Evolutionary conservation across 805 yeast genomes (phyloP), one percentile per base, ranked within the genome.

Genomic region (Hanseniaspora jakobsenii): DNA sequence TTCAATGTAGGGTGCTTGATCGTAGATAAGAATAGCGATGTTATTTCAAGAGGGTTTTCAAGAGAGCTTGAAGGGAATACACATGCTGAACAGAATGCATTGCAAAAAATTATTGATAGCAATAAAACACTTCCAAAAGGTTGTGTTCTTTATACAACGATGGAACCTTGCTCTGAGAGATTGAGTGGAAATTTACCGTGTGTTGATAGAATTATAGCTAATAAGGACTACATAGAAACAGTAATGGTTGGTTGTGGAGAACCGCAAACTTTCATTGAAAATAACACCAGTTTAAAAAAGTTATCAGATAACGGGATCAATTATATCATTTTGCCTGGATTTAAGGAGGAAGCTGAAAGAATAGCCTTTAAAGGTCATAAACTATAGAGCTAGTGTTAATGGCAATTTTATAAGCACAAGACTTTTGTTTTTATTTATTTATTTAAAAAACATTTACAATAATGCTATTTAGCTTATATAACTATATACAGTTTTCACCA

Each of bases 81-180:
- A 0, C 98, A 89, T 59, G 98, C 98, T 3, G 98, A 91, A 55
- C 95, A 91, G 58, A 81, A 93, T 65, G 95, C 95, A 0, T 57
- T 91, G 47, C 81, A 77, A 26, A 91, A 91, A 60, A 80, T 78
- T 52, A 74, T 67, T 47, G 52, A 56, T 6, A 53, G 61, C 30
- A 58, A 62, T 1, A 48, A 48, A 4, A 63, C 62, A 2, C 66
- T 85, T 2, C 95, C 95, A 1, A 56, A 53, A 7, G 94, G 94
- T 0, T 75, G 91, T 0, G 83, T 81, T 30, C 60, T 91, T 10
- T 91, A 83, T 60, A 89, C 97, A 0, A 85, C 96, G 0, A 91
- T 91, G 97, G 98, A 91, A 57, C 98, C 98, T 1, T 91, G 98
- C 58, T 78, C 94, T 5, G 72, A 73, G 47, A 69, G 98, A 44